Conservation (phyloP, 148 eudicot genomes). For the Fagopyrum tataricum region DNA sequence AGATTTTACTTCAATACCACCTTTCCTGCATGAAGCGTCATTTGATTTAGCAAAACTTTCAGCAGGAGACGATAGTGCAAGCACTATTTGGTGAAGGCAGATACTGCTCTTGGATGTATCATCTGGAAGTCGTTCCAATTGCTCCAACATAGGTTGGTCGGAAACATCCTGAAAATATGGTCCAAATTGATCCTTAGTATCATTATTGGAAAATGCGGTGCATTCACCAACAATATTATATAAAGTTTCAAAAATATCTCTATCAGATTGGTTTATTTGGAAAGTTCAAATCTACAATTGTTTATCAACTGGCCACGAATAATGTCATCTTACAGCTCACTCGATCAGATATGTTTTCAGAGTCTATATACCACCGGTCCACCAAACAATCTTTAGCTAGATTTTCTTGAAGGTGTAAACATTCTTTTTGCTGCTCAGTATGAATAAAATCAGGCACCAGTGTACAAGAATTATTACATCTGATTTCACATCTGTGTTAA, state of each 20-base stretch:
- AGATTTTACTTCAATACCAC: constrained; percentile 14
- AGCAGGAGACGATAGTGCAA: constrained; percentile 4
- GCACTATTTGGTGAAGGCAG: constrained; percentile 21
- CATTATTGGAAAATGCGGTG: neutral
- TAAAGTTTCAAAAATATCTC: neutral
- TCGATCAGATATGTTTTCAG: neutral
- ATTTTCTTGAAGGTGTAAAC: constrained; percentile 12
- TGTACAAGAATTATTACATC: constrained; percentile 10
- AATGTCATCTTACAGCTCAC: constrained; percentile 4
- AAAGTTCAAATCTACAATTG: neutral
- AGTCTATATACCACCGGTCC: neutral
- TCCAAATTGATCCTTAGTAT: constrained; percentile 6
- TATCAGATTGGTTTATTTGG: neutral
- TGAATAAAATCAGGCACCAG: neutral
- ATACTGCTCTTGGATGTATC: constrained; percentile 15
- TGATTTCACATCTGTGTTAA: neutral
- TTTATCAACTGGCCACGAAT: neutral
- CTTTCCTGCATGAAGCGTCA: constrained; percentile 1
- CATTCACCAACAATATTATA: neutral
- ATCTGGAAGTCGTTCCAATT: constrained; percentile 4
- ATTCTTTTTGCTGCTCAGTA: neutral
- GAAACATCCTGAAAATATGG: constrained; percentile 18
- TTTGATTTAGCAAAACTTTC: neutral
- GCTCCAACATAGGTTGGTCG: constrained; percentile 17
- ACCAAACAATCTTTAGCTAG: neutral